Percentiles rank a stretch among this genome's conserved stretches.
These are phyloP conservation scores for Adansonia rubrostipa DNA, from an alignment of 441 rosid genomes.

Conservation along the genomic window DNA sequence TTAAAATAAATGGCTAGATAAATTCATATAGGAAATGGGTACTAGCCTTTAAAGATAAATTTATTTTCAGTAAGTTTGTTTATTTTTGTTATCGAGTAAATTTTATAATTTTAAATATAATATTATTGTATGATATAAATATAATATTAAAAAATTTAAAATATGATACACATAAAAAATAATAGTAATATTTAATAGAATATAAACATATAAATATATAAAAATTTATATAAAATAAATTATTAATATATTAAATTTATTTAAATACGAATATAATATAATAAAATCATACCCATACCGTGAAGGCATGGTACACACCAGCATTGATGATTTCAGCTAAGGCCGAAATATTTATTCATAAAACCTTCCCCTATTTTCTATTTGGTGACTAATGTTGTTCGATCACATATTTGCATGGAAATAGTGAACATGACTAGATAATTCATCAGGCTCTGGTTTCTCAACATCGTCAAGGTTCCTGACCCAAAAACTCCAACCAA, in stretches of 20 bases:
- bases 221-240: no score
- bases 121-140: no score
- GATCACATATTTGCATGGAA: constrained; percentile 5
- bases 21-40: no score
- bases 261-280: no score
- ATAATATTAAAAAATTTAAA: no score
- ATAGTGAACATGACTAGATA: neutral
- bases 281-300: neutral
- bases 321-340: neutral
- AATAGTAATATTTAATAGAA: no score
- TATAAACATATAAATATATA: no score
- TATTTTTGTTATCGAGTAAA: neutral
- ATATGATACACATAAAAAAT: no score
- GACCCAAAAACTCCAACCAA: constrained; percentile 57
- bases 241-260: no score
- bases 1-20: neutral
- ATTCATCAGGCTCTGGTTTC: constrained; percentile 40
- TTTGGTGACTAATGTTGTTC: neutral
- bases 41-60: no score
- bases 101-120: no score
- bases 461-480: constrained; percentile 68
- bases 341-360: constrained; percentile 5
- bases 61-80: no score
- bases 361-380: neutral
- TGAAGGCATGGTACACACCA: neutral